Base-by-base conservation (phyloP, 306 rosid species). In the Canavalia gladiata region DNA sequence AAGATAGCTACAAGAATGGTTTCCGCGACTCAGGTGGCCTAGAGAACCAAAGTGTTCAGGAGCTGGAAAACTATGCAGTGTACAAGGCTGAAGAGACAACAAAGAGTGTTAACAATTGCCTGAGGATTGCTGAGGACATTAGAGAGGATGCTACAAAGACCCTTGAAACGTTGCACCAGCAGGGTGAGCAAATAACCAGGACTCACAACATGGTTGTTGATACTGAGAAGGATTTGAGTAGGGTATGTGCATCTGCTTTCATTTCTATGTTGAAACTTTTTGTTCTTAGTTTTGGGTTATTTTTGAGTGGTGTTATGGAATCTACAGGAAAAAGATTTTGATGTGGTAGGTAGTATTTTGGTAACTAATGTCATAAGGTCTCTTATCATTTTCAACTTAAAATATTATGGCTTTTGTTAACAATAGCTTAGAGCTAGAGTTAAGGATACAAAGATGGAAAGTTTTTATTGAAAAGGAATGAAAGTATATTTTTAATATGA, bases 141-240 rank as follows among this genome's bases (percentile, higher is more conserved):
- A 85, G 82, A 83, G 90, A 60, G 7, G 98, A 90, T 84, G 99
- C 98, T n/a, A 57, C 91, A 35, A 92, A 33, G 81, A 96, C 97
- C 42, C 97, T 96, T 76, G 97, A 90, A 42, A 90, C 86, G 94
- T 75, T 96, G 97, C 89, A 96, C 78, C 83, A 89, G 13, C 99
- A 96, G 91, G 99, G 99, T 56, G 97, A 96, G 2, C 99, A 96
- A 71, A 96, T 96, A 39, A 90, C 86, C 25, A 86, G 97, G 90
- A 93, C 98, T 6, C 99, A 92, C 84, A 84, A 79, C 73, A 91
- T 89, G 88, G 87, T 94, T 73, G 91, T 85, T 57, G 97, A 96
- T 1, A 92, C 93, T 1, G 99, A 94, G 56, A 92, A 86, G 84
- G 99, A 96, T 81, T 84, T 96, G 86, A 90, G 92, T 43, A 76